Base-by-base conservation (phyloP, 2,329 filamentous ascomycete genomes). In the Aaosphaeria pasadenensis region DNA sequence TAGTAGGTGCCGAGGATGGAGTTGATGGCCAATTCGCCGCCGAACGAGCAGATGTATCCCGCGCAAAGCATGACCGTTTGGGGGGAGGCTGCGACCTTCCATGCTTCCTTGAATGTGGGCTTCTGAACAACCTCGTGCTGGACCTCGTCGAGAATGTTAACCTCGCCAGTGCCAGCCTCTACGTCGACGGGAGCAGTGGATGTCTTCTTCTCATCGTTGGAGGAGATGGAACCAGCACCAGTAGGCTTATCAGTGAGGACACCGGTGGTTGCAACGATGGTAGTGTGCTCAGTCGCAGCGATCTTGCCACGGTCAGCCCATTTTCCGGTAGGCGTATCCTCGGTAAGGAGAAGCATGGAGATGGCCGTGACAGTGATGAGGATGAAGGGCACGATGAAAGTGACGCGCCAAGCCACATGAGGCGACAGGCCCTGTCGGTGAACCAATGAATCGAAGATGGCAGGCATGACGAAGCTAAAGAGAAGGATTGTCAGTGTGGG, bases 321-420 rank as follows among this genome's bases (percentile, higher is more conserved):
- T 55, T 83, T 84, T 32, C 91, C 91, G 0, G 83, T 87, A 0
- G 91, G 91, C 0, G 89, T 91, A 63, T 96, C 91, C 1, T 88
- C 83, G 61, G 88, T 91, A 11, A 89, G 73, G 28, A 90, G 64
- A 4, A 95, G 70, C 73, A 95, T 85, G 11, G 76, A 73, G n/a
- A 88, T 59, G 9, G 85, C 88, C 5, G 84, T 82, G 28, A 70
- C 62, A 9, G 86, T 76, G 66, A 92, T 86, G 55, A 92, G 80
- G 57, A 91, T 81, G 51, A 94, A 87, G 0, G 91, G 91, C 5
- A 95, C 86, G 52, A 95, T 75, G 66, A 95, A 96, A 3, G 89
- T 81, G 1, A 95, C 82, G 29, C 91, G 82, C 91, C 91, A 96
- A 2, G 91, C 87, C 35, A 84, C 79, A 57, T 88, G 84, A 2